phyloP scores from a whole-genome alignment of 2,329 filamentous ascomycete species.

The Epichloe coenophiala region DNA sequence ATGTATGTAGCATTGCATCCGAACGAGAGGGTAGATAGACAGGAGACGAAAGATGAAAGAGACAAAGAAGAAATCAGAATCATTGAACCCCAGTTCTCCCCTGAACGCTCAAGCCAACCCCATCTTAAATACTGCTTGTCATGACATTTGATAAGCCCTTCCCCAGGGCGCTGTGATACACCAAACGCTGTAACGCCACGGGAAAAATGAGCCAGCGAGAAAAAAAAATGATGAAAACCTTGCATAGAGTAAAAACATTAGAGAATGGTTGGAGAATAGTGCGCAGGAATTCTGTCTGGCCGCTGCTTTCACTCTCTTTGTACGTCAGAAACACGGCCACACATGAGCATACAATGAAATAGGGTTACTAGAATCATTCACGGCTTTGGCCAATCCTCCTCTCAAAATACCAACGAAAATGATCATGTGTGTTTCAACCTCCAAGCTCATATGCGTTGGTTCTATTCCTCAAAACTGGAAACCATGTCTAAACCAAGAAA shows the following conservation, averaged over 20 bases:
- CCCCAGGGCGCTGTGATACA: not conserved
- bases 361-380: not conserved
- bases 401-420: not conserved
- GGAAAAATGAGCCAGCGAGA: too few species aligned
- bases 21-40: not conserved
- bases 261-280: not conserved
- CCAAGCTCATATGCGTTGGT: not conserved
- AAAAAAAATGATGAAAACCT: too few species aligned
- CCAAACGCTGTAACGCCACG: not conserved
- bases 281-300: not conserved
- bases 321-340: not conserved
- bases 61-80: too few species aligned
- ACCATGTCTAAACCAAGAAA: slow-evolving; percentile 4
- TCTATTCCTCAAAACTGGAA: slow-evolving; percentile 1
- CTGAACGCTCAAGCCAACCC: too few species aligned
- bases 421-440: not conserved
- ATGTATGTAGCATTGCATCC: not conserved
- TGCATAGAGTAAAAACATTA: not conserved
- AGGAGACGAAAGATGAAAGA: not conserved
- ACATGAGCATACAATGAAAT: not conserved
- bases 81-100: too few species aligned
- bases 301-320: not conserved
- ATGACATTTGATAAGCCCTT: not conserved
- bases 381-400: not conserved
- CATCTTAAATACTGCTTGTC: not conserved